Percentiles rank a stretch among this genome's conserved stretches.
phyloP scores from a whole-genome alignment of 345 rosid genomes.

The Dipteronia sinensis region DNA sequence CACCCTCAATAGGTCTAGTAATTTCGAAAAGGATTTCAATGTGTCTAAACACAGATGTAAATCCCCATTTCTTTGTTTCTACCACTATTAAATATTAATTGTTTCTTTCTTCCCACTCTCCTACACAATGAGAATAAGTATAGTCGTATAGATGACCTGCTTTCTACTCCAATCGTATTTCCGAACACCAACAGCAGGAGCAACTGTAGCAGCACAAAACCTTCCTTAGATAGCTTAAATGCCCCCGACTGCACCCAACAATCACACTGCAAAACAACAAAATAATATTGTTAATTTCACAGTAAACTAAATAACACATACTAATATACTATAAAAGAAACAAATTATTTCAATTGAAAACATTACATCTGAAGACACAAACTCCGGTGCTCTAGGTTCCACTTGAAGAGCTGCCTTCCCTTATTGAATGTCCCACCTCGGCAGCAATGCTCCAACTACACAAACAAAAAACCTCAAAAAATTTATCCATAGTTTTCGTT shows the following conservation, averaged over 20 bases:
- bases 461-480: conserved; percentile 8
- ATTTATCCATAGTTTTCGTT: neutral
- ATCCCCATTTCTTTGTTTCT: neutral
- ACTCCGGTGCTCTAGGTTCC: conserved; percentile 84
- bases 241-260: conserved; percentile 87
- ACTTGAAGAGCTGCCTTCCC: conserved; percentile 93
- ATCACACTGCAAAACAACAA: conserved; percentile 6
- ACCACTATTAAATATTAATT: neutral
- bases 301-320: neutral
- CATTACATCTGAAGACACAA: conserved; percentile 63
- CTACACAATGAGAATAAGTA: neutral
- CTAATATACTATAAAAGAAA: neutral
- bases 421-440: conserved; percentile 76
- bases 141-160: conserved; percentile 55
- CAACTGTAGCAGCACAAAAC: conserved; percentile 72
- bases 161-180: conserved; percentile 90
- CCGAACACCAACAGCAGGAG: conserved; percentile 77
- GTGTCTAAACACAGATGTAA: neutral
- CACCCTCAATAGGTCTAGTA: neutral
- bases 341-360: conserved; percentile 7
- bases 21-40: neutral
- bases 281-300: neutral
- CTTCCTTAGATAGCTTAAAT: conserved; percentile 67
- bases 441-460: conserved; percentile 48
- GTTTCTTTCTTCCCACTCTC: neutral